Evolutionary conservation across 2,329 filamentous ascomycete genomes (phyloP).

Genomic region (Cladosporium sp.): DNA sequence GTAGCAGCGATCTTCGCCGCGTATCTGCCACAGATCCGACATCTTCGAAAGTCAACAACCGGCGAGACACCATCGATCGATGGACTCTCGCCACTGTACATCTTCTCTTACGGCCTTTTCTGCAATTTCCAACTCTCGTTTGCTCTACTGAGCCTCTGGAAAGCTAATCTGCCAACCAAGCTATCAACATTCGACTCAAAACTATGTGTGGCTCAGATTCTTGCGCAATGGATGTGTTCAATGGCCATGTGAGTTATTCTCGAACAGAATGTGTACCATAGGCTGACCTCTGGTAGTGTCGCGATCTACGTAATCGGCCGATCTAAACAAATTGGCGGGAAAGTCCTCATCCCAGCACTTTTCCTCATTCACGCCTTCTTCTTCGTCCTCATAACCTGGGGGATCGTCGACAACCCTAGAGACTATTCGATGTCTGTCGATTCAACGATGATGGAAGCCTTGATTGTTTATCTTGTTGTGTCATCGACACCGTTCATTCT

Average conservation of each 20-base stretch:
- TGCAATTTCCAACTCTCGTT: background rate
- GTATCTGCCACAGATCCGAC: constrained; percentile 4
- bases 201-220: background rate
- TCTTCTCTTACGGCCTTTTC: background rate
- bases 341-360: background rate
- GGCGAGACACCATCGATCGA: background rate
- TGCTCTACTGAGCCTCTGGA: background rate
- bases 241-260: background rate
- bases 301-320: background rate
- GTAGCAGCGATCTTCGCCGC: background rate
- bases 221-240: background rate
- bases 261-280: background rate
- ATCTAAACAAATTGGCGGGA: background rate
- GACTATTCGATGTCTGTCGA: background rate
- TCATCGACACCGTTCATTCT: background rate
- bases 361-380: background rate
- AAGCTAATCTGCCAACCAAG: background rate
- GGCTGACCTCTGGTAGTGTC: background rate
- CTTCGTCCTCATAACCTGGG: background rate
- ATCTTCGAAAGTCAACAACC: background rate
- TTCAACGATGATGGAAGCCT: background rate
- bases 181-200: background rate
- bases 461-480: background rate
- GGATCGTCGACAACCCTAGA: background rate
- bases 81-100: background rate